Evolutionary conservation across 352 stramenopile species (phyloP).

Genomic region (Thalassiosira livingstoniorum): DNA sequence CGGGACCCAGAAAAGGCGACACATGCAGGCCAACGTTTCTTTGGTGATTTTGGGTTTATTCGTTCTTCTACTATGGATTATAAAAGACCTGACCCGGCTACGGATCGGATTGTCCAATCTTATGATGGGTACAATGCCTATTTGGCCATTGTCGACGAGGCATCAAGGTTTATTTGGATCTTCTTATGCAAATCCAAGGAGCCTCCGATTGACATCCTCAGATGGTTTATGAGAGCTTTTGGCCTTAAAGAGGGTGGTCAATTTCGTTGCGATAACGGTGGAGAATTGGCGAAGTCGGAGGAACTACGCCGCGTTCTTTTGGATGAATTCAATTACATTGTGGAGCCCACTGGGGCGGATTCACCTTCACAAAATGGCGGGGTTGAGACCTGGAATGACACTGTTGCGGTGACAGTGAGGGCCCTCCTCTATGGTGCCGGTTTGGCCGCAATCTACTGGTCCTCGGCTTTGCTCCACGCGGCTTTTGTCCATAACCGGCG

Average conservation of each 20-base stretch:
- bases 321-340: not conserved
- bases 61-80: slow-evolving; percentile 23
- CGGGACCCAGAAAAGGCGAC: not conserved
- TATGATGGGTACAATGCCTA: not conserved
- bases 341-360: slow-evolving; percentile 32
- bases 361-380: slow-evolving; percentile 38
- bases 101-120: slow-evolving; percentile 14
- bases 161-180: not conserved
- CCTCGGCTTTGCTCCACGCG: slow-evolving; percentile 20
- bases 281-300: slow-evolving; percentile 21
- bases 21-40: slow-evolving; percentile 2
- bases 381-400: slow-evolving; percentile 4
- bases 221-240: not conserved
- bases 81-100: not conserved
- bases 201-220: slow-evolving; percentile 7
- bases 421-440: slow-evolving; percentile 29
- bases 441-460: slow-evolving; percentile 34
- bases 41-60: slow-evolving; percentile 40
- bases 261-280: slow-evolving; percentile 39
- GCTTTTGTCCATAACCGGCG: slow-evolving; percentile 31
- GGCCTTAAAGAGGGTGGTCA: not conserved
- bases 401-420: not conserved
- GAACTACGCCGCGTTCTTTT: slow-evolving; percentile 6
- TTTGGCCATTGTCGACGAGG: slow-evolving; percentile 18
- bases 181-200: slow-evolving; percentile 20